Base-by-base conservation (phyloP, 2,329 filamentous ascomycete genomes). In the Scedosporium boydii region DNA sequence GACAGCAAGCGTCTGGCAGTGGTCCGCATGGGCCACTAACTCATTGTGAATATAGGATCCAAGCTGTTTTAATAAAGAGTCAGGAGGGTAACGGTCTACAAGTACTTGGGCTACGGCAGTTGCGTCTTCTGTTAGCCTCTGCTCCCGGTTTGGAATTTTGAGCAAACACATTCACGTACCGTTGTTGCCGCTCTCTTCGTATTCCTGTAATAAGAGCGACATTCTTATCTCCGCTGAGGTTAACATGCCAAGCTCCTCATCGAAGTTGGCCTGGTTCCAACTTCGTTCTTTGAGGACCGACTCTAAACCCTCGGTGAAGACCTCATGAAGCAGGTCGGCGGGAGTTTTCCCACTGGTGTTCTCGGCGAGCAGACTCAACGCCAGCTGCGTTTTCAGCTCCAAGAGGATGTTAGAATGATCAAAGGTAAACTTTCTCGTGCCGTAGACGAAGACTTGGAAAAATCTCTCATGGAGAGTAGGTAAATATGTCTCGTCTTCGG, bases 271-370 rank as follows among this genome's bases (percentile, higher is more conserved):
- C 23, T 68, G 65, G 16, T 69, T 69, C 3, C 69, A 70, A 58
- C 73, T 72, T 41, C 73, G 68, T 21, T 68, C 67, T 10, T 70
- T 75, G 57, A 82, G 67, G 55, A 75, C 74, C 10, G 78, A 76
- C 27, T 87, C 79, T 2, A 89, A 72, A 4, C 87, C 77, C 7
- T 80, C 75, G 6, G 81, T 77, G 42, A 90, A 78, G 3, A 84
- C 77, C 61, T 85, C 80, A 10, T 80, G 79, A 16, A 87, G 70
- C 18, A 80, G 74, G 16, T 84, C 81, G 14, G 84, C 82, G 14
- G 77, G 74, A 16, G 69, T 68, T 60, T 84, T 73, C 16, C 78
- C 80, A 62, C 80, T 82, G 0, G 78, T 75, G 58, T 81, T 72
- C 6, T 74, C 75, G 51, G 80, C 75, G 21, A 88, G 74, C 10